These are phyloP conservation scores for Incumbomyces lentus DNA, from an alignment of 2,329 filamentous ascomycete species.

Conservation along the genomic window DNA sequence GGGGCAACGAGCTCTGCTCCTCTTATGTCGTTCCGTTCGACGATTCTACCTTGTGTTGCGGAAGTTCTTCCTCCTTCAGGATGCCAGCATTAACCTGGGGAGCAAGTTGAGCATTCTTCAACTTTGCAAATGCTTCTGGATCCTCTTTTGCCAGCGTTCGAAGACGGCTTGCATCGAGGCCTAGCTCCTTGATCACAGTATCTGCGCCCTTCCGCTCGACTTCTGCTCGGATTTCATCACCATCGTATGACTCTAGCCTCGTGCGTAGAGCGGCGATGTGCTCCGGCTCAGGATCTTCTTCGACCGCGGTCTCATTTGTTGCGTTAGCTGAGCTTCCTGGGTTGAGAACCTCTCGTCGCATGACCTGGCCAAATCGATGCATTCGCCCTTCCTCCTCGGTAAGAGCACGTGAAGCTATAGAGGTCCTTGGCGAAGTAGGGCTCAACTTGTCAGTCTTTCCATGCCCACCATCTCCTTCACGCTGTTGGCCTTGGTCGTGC, in stretches of 20 bases:
- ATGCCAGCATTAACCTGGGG: slow-evolving; percentile 31
- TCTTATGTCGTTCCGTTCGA: too few species aligned
- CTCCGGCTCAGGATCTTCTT: slow-evolving; percentile 30
- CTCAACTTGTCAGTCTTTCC: too few species aligned
- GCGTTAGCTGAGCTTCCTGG: slow-evolving; percentile 32
- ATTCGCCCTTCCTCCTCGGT: slow-evolving; percentile 60
- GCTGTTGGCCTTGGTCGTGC: slow-evolving; percentile 24
- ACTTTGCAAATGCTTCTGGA: slow-evolving; percentile 33
- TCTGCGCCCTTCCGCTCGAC: slow-evolving; percentile 31
- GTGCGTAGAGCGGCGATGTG: slow-evolving; percentile 37
- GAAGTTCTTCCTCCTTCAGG: neutral
- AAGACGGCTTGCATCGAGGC: slow-evolving; percentile 36
- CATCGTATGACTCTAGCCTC: slow-evolving; percentile 34
- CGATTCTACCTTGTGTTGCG: neutral
- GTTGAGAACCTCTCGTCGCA: slow-evolving; percentile 53
- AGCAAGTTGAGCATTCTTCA: slow-evolving; percentile 36
- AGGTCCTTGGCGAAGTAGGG: slow-evolving; percentile 41
- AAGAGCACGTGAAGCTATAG: slow-evolving; percentile 53
- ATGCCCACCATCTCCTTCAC: slow-evolving; percentile 27
- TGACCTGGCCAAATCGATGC: slow-evolving; percentile 56
- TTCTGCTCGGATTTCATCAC: slow-evolving; percentile 31
- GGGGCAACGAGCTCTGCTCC: too few species aligned
- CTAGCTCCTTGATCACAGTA: slow-evolving; percentile 33
- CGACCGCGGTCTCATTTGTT: slow-evolving; percentile 26
- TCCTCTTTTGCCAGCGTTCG: slow-evolving; percentile 33